Base-by-base conservation (phyloP, 345 rosid genomes). In the Laguncularia racemosa region DNA sequence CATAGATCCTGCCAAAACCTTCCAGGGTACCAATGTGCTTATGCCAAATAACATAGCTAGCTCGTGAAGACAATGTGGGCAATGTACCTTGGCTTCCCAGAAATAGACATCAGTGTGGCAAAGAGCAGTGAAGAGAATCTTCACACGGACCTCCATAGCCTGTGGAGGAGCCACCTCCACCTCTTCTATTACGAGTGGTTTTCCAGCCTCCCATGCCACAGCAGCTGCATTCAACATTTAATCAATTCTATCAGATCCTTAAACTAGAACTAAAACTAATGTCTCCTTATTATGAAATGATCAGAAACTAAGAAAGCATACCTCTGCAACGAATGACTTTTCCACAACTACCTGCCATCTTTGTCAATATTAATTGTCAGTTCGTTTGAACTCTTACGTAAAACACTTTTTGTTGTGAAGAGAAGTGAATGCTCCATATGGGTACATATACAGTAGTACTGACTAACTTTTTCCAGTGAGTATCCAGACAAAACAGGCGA, bases 141-240 rank as follows among this genome's bases (percentile, higher is more conserved):
- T 78, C 38, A 78, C 4, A 0, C 80, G 80, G 33, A 78, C 80
- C 52, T 78, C 80, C 52, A 49, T 73, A 12, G 62, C 63, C 50
- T 78, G 80, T 2, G 81, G 86, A 11, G 83, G 79, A 5, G 81
- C 81, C 62, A 78, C 81, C 55, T 78, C 85, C 70, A 77, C 81
- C 57, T 78, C 70, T 48, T 78, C 75, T 0, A 81, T 78, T 52
- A 66, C 71, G 55, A 81, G 53, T 59, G 81, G 83, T 72, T 81
- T 81, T 51, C 83, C 81, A 8, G 83, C 77, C 59, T 81, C 81
- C 83, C 83, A 81, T 46, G 79, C 78, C 44, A 81, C 76, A 6
- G 79, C 81, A 55, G 79, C 83, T 75, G 26, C 65, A 63, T 14
- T 51, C 6, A 4, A 15, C 46, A 56, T 20, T 20, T 16, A 47